phyloP scores from a whole-genome alignment of 768 basidiomycete genomes.

The Rhodotorula kratochvilovae region DNA sequence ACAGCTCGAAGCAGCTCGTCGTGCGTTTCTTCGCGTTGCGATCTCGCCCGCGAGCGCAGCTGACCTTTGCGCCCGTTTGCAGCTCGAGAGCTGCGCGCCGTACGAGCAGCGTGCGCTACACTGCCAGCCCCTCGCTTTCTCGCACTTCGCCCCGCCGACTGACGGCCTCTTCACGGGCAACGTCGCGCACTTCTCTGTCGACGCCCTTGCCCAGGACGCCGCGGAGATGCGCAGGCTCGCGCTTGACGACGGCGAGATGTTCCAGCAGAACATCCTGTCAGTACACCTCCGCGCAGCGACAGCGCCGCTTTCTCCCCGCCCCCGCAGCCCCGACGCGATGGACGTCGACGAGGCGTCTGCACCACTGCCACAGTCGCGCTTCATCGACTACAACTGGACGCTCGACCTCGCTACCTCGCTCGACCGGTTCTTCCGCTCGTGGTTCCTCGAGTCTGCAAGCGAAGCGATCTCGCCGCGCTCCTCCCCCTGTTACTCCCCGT shows the following conservation, averaged over 20 bases:
- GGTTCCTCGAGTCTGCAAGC: not conserved
- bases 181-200: constrained; percentile 9
- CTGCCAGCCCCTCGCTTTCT: constrained; percentile 8
- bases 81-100: constrained; percentile 16
- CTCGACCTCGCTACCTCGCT: constrained; percentile 8
- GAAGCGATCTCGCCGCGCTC: not conserved
- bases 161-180: not conserved
- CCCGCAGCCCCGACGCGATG: not conserved
- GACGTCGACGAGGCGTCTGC: not conserved
- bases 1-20: not conserved
- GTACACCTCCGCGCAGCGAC: not conserved
- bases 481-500: not conserved
- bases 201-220: not conserved
- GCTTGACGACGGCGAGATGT: constrained; percentile 25
- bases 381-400: not conserved
- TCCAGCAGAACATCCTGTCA: constrained; percentile 11
- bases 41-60: too few relatives aligned
- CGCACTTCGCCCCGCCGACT: not conserved
- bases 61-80: too few relatives aligned
- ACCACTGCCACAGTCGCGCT: not conserved
- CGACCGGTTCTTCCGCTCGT: constrained; percentile 10
- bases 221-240: not conserved
- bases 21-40: not conserved
- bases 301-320: not conserved
- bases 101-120: not conserved